Evolutionary conservation across 75 land plant species (phyloP), one percentile per base, ranked within the genome.

Genomic region (Picea sitchensis): DNA sequence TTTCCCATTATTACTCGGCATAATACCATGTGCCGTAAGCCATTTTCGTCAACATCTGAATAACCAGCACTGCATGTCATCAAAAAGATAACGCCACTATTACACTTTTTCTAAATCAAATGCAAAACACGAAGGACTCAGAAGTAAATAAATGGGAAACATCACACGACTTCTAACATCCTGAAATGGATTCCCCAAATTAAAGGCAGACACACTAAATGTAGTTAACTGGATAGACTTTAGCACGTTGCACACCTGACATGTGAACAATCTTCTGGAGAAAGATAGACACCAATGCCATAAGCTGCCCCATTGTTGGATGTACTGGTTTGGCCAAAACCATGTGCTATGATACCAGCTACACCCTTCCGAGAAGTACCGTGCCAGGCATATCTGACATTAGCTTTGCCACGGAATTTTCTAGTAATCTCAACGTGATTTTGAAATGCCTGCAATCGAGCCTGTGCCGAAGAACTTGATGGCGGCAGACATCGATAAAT

Each of bases 1-100:
- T 89, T 92, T 58, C 94, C 94, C 87, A 92, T 62, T 73, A 92
- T 80, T 57, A 91, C 91, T 61, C 84, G 83, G 65, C 94, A 92
- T 31, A 92, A 76, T 32, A 92, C 84, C 81, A 91, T 68, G 77
- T 91, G 85, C 64, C 77, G 78, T n/a, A 84, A 74, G 4, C 90
- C 90, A 47, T 89, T 87, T 84, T 89, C 90, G 81, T 89, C 90
- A 82, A 84, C 82, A 84, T 89, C 90, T 74, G 90, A 77, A 80
- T 76, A 81, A 36, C 57, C 73, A 34, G 80, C 82, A 77, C 90
- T 89, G 90, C 79, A 79, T 14, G 65, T 18, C 67, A 59, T 21
- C 77, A 79, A 11, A 65, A 75, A 75, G 68, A 71, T 76, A 21
- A 61, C 68, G 75, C 0, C 80, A 63, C 73, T 77, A 60, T 23